Conservation (phyloP, 2,329 filamentous ascomycete genomes). For the Exophiala sideris region DNA sequence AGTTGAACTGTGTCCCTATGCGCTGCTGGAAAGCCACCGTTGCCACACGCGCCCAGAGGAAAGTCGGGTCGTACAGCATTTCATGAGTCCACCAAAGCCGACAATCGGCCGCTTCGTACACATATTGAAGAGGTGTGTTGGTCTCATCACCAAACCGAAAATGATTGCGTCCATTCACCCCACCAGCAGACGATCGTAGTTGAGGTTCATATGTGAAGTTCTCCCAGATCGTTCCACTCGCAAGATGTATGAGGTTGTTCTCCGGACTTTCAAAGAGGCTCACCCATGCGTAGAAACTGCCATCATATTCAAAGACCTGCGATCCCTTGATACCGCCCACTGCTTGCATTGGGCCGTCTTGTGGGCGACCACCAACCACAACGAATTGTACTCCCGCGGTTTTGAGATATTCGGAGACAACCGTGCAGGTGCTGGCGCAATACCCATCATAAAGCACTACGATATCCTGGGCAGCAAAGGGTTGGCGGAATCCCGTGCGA, state of each 20-base stretch:
- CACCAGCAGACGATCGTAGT: constrained; percentile 30
- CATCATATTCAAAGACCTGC: constrained; percentile 12
- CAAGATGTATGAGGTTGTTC: constrained; percentile 5
- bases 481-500: constrained; percentile 45
- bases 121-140: constrained; percentile 55
- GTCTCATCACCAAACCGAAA: constrained; percentile 44
- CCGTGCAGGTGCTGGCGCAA: constrained; percentile 58
- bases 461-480: constrained; percentile 58
- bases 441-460: constrained; percentile 47
- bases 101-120: constrained; percentile 60
- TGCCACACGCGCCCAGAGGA: constrained; percentile 51
- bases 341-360: constrained; percentile 55
- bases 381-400: constrained; percentile 55
- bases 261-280: constrained; percentile 13
- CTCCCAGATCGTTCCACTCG: constrained; percentile 24
- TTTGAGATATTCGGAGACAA: constrained; percentile 55
- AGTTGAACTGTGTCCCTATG: constrained; percentile 21
- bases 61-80: constrained; percentile 51
- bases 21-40: constrained; percentile 36
- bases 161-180: constrained; percentile 46
- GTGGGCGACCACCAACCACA: constrained; percentile 58
- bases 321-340: constrained; percentile 64
- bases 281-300: constrained; percentile 2
- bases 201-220: constrained; percentile 19
- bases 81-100: constrained; percentile 56